Evolutionary conservation across 768 basidiomycete species (phyloP).

Genomic region (Cystofilobasidium ferigula): DNA sequence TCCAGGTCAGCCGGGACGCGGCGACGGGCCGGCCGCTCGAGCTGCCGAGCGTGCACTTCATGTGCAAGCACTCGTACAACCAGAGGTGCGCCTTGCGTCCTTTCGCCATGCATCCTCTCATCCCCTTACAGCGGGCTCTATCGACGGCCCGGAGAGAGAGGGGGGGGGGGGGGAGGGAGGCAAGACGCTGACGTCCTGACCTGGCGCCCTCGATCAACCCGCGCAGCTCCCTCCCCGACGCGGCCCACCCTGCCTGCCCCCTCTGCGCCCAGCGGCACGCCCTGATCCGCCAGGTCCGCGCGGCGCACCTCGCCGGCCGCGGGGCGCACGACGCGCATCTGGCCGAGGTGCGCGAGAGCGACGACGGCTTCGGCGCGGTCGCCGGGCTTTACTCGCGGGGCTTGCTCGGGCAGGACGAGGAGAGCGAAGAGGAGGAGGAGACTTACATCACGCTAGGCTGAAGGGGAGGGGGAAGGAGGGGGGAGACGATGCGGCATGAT

Average conservation of each 20-base stretch:
- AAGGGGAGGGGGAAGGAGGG: no score
- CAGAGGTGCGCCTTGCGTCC: constrained; percentile 51
- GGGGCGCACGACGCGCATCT: constrained; percentile 40
- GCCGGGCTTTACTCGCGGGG: constrained; percentile 39
- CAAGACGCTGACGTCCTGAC: no score
- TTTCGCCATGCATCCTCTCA: neutral
- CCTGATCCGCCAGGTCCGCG: constrained; percentile 76
- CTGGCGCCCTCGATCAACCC: constrained; percentile 1
- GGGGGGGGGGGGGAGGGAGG: no score
- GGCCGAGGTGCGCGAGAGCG: constrained; percentile 38
- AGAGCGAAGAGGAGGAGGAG: constrained; percentile 31
- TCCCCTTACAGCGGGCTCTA: neutral
- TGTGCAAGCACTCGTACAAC: constrained; percentile 97
- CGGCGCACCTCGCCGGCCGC: constrained; percentile 71
- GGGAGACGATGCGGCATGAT: no score
- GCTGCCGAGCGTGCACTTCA: constrained; percentile 86
- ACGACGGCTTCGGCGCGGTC: constrained; percentile 39
- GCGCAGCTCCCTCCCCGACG: constrained; percentile 67
- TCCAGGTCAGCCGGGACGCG: constrained; percentile 89
- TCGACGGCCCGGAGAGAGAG: no score
- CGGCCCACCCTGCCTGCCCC: constrained; percentile 68
- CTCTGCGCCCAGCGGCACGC: constrained; percentile 76
- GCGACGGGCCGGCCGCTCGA: constrained; percentile 81
- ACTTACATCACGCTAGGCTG: constrained; percentile 31
- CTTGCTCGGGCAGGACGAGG: constrained; percentile 31